Conservation (phyloP, 2,329 filamentous ascomycete species). For the Fusarium hostae region DNA sequence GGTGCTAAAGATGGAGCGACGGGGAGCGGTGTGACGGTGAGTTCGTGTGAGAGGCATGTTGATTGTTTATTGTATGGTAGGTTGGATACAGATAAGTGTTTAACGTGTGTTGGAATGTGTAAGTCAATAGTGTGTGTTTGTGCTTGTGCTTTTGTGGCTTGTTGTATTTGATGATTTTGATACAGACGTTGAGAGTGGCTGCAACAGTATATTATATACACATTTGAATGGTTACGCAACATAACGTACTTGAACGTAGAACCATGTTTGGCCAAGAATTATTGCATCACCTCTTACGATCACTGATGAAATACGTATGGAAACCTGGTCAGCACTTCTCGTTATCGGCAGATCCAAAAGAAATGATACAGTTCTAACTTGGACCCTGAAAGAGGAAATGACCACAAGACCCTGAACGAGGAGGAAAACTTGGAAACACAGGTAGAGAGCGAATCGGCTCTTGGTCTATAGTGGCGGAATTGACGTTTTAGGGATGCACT, state of each 20-base stretch:
- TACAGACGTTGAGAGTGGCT: not conserved
- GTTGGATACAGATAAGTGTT: not conserved
- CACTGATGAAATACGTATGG: conserved; percentile 30
- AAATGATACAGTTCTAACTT: not conserved
- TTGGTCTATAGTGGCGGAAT: conserved; percentile 9
- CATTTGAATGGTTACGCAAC: not conserved
- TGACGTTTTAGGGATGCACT: conserved; percentile 25
- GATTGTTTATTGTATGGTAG: not conserved
- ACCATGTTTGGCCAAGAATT: conserved; percentile 3
- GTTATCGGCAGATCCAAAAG: not conserved
- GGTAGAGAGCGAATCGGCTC: not conserved
- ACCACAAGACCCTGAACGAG: not conserved
- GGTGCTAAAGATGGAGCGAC: conserved; percentile 44
- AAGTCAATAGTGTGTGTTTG: conserved; percentile 13
- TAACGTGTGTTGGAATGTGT: not conserved
- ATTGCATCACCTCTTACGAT: conserved; percentile 38
- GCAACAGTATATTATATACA: conserved; percentile 28
- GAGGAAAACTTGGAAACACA: conserved; percentile 34
- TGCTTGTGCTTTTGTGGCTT: conserved; percentile 18
- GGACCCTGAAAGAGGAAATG: conserved; percentile 11
- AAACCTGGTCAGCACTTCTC: conserved; percentile 8
- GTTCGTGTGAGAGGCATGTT: conserved; percentile 49
- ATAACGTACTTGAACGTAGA: not conserved
- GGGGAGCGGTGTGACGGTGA: conserved; percentile 41
- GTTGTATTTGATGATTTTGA: conserved; percentile 2